Percentiles rank a stretch among this genome's conserved stretches.
phyloP scores from a whole-genome alignment of 177 flowering plant species.

The Vitis hybrid region DNA sequence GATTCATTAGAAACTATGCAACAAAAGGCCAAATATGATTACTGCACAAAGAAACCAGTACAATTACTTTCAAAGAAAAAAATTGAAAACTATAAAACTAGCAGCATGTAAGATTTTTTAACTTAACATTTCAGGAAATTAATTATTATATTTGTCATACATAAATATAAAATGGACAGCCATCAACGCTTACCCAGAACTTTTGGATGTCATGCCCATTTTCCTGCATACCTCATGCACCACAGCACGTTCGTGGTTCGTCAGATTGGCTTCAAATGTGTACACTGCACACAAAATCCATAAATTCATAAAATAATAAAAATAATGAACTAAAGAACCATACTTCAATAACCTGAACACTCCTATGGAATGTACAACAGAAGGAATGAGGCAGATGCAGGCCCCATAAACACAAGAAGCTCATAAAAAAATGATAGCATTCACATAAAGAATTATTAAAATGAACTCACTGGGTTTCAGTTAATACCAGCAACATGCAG shows the following conservation, averaged over 20 bases:
- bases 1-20: background rate
- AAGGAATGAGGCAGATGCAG: too few relatives aligned
- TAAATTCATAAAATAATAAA: background rate
- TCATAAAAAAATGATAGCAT: too few relatives aligned
- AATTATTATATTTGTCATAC: background rate
- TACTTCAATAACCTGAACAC: too few relatives aligned
- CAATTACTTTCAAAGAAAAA: background rate
- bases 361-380: too few relatives aligned
- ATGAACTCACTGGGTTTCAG: too few relatives aligned
- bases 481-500: too few relatives aligned
- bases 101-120: background rate
- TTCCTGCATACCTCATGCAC: constrained; percentile 67
- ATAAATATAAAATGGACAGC: background rate
- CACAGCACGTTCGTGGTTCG: constrained; percentile 65
- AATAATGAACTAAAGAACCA: background rate
- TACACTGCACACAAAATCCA: constrained; percentile 45
- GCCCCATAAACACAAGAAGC: too few relatives aligned
- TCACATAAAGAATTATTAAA: too few relatives aligned
- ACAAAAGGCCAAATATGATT: background rate
- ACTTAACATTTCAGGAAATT: background rate
- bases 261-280: constrained; percentile 55
- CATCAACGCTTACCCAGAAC: constrained; percentile 72
- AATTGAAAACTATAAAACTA: background rate
- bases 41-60: background rate
- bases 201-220: constrained; percentile 82